phyloP scores from a whole-genome alignment of 768 basidiomycete species.

The Dioszegia aurantiaca region DNA sequence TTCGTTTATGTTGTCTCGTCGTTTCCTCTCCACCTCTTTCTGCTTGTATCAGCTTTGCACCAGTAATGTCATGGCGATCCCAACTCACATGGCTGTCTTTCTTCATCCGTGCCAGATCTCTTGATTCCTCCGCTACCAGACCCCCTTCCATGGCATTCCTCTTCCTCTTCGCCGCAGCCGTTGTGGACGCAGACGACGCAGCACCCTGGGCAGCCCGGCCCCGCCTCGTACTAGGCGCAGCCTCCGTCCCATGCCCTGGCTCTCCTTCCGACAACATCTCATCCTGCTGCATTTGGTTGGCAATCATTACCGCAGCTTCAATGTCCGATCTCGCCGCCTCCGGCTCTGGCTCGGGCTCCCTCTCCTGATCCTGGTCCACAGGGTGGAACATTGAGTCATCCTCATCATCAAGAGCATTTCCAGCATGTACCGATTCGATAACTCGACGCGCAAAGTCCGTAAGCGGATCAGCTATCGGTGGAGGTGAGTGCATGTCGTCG shows the following conservation, averaged over 20 bases:
- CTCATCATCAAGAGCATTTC: too few species aligned
- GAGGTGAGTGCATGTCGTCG: not conserved
- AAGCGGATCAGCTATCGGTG: not conserved
- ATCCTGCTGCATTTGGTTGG: constrained; percentile 3
- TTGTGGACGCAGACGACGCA: not conserved
- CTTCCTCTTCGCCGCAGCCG: constrained; percentile 12
- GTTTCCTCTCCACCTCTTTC: constrained; percentile 97
- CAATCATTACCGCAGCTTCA: not conserved
- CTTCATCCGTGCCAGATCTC: constrained; percentile 29
- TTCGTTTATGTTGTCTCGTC: constrained; percentile 92
- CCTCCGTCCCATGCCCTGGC: not conserved
- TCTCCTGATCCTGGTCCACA: not conserved
- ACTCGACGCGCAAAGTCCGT: constrained; percentile 6
- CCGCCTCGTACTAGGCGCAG: not conserved
- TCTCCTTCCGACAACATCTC: not conserved
- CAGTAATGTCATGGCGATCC: not conserved
- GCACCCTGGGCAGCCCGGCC: not conserved
- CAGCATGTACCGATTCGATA: constrained; percentile 11
- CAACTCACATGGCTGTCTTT: constrained; percentile 52
- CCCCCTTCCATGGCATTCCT: constrained; percentile 16
- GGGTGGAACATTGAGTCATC: too few species aligned
- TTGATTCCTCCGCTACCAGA: constrained; percentile 12
- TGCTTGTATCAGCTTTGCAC: constrained; percentile 54
- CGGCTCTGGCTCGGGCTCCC: not conserved
- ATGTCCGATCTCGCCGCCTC: not conserved